These are phyloP conservation scores for Backusella parvicylindrica DNA, from an alignment of 192 early-diverging fungal species.

Conservation along the genomic window DNA sequence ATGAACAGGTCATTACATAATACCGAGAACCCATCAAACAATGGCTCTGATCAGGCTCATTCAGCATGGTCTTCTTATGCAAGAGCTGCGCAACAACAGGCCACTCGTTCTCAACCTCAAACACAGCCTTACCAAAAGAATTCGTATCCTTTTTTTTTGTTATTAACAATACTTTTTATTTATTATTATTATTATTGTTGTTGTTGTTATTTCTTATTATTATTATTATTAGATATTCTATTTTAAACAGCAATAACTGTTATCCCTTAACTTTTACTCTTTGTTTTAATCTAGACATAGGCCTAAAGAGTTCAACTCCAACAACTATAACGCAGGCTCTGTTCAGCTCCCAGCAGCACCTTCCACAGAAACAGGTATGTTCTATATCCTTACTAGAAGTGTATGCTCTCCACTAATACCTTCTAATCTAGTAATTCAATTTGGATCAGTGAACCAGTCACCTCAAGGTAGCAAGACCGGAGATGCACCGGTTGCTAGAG, in stretches of 20 bases:
- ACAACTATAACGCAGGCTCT: background rate
- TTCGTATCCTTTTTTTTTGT: background rate
- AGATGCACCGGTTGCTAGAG: background rate
- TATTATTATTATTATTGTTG: background rate
- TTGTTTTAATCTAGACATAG: background rate
- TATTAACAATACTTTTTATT: background rate
- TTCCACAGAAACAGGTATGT: constrained; percentile 22
- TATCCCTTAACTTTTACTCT: background rate
- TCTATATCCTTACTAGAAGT: too few relatives aligned
- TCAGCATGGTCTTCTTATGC: constrained; percentile 5
- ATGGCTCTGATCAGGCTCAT: constrained; percentile 1
- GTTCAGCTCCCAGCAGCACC: constrained; percentile 17
- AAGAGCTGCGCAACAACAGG: background rate
- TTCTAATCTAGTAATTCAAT: constrained; percentile 1
- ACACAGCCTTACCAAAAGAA: background rate
- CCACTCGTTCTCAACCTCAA: background rate
- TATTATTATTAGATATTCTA: background rate
- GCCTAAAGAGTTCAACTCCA: background rate
- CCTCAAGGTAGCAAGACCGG: constrained; percentile 21
- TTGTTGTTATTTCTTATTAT: background rate
- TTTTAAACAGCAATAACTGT: background rate
- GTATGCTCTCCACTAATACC: too few relatives aligned
- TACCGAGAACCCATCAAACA: constrained; percentile 7
- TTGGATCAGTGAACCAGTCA: constrained; percentile 29
- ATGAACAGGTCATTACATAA: constrained; percentile 11